phyloP scores from a whole-genome alignment of 78 protist genomes.

The Emiliania huxleyi region DNA sequence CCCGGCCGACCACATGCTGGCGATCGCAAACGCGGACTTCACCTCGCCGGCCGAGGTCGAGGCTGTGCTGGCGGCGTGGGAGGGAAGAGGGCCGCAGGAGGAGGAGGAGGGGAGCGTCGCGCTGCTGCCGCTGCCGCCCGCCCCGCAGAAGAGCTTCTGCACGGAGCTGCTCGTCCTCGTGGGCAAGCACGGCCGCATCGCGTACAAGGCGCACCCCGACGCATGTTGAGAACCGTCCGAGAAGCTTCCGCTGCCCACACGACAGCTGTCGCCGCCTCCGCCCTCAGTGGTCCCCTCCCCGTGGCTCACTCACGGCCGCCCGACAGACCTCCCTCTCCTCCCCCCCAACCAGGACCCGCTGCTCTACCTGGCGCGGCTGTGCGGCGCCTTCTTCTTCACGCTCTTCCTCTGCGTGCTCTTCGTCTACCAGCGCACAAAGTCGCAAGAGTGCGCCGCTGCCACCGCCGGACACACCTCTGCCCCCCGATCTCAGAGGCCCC shows the following conservation, averaged over 20 bases:
- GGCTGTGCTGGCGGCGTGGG: not conserved
- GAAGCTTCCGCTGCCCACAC: no score
- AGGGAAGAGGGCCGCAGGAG: not conserved
- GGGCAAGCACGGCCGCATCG: not conserved
- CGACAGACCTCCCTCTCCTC: no score
- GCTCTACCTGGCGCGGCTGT: not conserved
- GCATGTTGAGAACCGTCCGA: no score
- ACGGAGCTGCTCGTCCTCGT: not conserved
- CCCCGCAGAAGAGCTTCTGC: not conserved
- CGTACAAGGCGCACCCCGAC: no score
- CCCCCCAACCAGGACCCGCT: not conserved
- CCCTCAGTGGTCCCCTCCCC: no score
- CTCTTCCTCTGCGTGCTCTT: not conserved
- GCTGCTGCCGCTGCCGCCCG: not conserved
- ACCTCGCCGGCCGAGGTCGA: not conserved
- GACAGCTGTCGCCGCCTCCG: no score
- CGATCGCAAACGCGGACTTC: not conserved
- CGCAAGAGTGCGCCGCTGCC: no score
- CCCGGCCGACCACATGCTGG: not conserved
- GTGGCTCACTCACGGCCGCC: no score
- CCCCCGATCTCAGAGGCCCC: no score
- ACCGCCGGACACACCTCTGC: no score
- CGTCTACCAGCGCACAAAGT: no score
- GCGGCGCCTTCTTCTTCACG: not conserved
- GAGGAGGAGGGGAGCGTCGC: not conserved